Evolutionary conservation across 345 rosid species (phyloP), one percentile per base, ranked within the genome.

Genomic region (Salix arbutifolia): DNA sequence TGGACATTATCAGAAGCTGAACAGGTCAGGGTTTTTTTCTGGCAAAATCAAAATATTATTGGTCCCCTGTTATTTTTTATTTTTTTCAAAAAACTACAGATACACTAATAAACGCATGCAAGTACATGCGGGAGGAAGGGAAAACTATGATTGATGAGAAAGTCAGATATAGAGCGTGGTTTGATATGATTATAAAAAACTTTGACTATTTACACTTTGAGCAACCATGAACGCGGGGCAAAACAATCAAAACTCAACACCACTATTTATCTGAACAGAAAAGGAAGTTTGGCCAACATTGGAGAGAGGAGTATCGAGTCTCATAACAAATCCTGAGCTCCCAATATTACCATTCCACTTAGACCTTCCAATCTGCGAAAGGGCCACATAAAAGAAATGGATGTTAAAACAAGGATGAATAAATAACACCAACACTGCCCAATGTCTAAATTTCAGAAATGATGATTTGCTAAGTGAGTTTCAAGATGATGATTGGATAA

Each of bases 331-430:
- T 69, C 99, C 97, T 4, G 94, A 90, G 80, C 89, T 89, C 74
- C 97, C 99, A 4, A 85, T 81, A 83, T 90, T 90, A 18, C 97
- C 94, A 67, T 95, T 93, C 97, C 99, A 93, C 85, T 93, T 95
- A 6, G 99, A 95, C 82, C 97, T 84, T 44, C 99, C 97, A 83
- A 85, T 65, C 99, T 95, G 92, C 91, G 80, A 30, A 19, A 4
- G 62, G 13, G 21, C 10, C 17, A 62, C 25, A 33, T 8, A 60
- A 35, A 69, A 28, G 68, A 18, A 11, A 17, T 25, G 25, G 64
- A 68, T 26, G 10, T 78, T 46, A 74, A 77, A 33, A 30, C 48
- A 33, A 33, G 4, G 69, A 71, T 30, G 53, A 44, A 72, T 21
- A 61, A 19, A 56, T 56, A 56, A 56, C 62, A 56, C 62, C 62